Conservation (phyloP, 78 protist species). For the Isochrysis galbana region DNA sequence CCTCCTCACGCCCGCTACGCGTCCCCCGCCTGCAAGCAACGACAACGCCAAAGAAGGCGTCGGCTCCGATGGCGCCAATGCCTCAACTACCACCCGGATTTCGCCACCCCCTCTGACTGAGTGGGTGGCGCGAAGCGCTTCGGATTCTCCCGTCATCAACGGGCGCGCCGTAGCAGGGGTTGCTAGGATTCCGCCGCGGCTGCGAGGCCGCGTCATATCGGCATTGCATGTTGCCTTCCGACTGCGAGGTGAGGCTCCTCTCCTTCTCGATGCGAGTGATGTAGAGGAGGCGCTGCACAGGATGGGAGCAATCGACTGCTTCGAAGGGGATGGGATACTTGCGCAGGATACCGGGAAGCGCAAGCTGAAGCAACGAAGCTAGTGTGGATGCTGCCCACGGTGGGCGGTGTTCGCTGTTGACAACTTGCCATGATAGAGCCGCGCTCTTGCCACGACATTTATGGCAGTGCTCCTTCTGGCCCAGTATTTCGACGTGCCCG, state of each 20-base stretch:
- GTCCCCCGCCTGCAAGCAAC: neutral
- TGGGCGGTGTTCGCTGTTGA: no score
- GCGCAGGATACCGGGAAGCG: no score
- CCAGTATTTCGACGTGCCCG: no score
- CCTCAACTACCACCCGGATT: no score
- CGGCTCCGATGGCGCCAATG: neutral
- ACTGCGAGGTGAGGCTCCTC: neutral
- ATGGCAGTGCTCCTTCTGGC: no score
- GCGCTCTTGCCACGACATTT: no score
- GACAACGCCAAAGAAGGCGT: neutral
- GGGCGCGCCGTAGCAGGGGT: neutral
- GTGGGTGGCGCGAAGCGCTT: neutral
- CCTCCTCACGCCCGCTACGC: neutral
- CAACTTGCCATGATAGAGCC: no score
- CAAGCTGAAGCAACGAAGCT: no score
- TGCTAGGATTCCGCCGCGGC: neutral
- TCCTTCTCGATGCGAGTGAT: neutral
- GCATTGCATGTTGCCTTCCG: neutral
- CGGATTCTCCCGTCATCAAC: neutral
- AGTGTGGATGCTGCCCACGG: no score
- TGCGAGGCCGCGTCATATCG: neutral
- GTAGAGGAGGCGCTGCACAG: neutral
- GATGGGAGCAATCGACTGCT: neutral
- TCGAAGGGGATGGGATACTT: no score
- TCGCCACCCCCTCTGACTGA: no score